Base-by-base conservation (phyloP, 768 basidiomycete species). In the Pleurotus djamor region DNA sequence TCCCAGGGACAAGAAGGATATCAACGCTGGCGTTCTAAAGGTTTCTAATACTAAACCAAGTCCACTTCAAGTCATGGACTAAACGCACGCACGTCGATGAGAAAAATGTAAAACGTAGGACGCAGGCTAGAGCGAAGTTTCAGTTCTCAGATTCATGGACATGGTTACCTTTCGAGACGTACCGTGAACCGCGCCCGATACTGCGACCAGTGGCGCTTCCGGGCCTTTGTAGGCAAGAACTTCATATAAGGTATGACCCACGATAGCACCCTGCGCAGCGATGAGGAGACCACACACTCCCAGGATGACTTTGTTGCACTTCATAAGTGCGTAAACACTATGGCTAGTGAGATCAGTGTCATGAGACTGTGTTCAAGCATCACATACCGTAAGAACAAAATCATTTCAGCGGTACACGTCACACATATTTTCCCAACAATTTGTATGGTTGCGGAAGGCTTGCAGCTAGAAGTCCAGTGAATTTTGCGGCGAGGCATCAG, bases 1-100 rank as follows among this genome's bases (percentile, higher is more conserved):
- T 16, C 52, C 60, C 0, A 67, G 60, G 21, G 52, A 67, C 8
- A 67, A 59, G 28, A 34, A 62, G 3, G 64, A 58, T 32, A 63
- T 58, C 4, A 47, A 60, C 36, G 17, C 58, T 7, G 60, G 58
- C 3, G 44, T 57, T 34, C 58, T 62, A 41, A 1, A 28, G 21
- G 1, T 28, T 3, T 28, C 21, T 1, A 3, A 28, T 28, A 28
- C 21, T 28, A 28, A 28, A 3, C 21, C 21, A 1, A 28, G 21
- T 28, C 3, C 2, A 3, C 21, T 3, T 28, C 21, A 28, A 28
- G 21, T 28, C 2, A 28, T 28, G 21, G 21, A 28, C 21, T 28
- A 28, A 4, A 4, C 28, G 4, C 8, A 13, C 12, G 2, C 4
- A 38, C 47, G 21, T 37, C 7, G 48, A 14, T 12, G 16, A 28